phyloP scores from a whole-genome alignment of 192 early-diverging fungal species.

The Coemansia pectinata region DNA sequence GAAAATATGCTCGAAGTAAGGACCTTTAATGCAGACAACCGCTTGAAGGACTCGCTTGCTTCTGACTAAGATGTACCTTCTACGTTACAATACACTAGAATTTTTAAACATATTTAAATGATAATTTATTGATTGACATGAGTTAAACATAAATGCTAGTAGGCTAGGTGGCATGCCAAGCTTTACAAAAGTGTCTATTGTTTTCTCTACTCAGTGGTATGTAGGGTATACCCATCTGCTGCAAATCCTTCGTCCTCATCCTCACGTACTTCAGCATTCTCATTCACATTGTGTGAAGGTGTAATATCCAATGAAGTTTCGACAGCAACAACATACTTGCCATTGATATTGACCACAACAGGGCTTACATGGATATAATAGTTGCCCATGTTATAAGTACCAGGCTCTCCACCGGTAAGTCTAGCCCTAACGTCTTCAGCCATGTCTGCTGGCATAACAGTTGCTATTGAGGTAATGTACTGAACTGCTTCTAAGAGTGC shows the following conservation, averaged over 20 bases:
- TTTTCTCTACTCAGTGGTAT: no score
- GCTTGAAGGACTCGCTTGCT: conserved; percentile 24
- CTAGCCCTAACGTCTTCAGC: neutral
- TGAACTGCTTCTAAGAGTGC: neutral
- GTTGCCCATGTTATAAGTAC: neutral
- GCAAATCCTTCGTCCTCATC: neutral
- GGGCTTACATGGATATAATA: neutral
- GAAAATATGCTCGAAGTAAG: conserved; percentile 64
- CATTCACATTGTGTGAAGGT: no score
- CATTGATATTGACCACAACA: no score
- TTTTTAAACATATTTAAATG: neutral
- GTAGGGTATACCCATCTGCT: neutral
- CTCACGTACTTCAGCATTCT: neutral
- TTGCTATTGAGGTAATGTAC: neutral
- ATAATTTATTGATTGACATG: neutral
- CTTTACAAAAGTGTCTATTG: neutral
- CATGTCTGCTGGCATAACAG: neutral
- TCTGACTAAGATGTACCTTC: neutral
- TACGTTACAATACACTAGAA: neutral
- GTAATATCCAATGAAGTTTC: neutral
- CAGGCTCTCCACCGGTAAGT: neutral
- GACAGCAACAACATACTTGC: neutral
- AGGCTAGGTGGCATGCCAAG: neutral
- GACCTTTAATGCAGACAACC: conserved; percentile 58
- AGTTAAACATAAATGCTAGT: neutral